phyloP scores from a whole-genome alignment of 2,329 filamentous ascomycete species.

The Pseudopyrenochaeta lycopersici region DNA sequence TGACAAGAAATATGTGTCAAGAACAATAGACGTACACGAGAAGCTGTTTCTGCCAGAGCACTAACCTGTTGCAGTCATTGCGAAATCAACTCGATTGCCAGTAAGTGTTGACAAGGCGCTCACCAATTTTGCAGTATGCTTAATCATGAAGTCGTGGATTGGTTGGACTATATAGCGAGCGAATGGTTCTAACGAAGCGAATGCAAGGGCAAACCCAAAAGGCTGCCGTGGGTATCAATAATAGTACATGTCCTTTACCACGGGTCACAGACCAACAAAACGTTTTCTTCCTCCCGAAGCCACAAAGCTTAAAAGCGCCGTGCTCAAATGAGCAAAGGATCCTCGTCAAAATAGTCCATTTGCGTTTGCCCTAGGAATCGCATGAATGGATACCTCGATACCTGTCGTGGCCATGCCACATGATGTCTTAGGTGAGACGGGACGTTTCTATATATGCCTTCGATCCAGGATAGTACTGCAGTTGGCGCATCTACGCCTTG shows the following conservation, averaged over 20 bases:
- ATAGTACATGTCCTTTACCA: slow-evolving; percentile 2
- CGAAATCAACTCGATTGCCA: no score
- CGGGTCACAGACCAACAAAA: not conserved
- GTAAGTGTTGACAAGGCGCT: not conserved
- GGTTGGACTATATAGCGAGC: not conserved
- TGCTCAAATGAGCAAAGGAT: not conserved
- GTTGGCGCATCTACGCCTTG: slow-evolving; percentile 45
- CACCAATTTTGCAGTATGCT: not conserved
- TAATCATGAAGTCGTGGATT: not conserved
- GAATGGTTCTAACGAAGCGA: slow-evolving; percentile 1
- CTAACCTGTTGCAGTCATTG: no score
- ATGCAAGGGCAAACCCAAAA: not conserved
- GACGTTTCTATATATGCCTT: slow-evolving; percentile 43
- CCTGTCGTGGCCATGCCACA: slow-evolving; percentile 42
- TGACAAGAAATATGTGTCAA: no score
- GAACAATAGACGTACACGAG: no score
- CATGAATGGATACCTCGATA: slow-evolving; percentile 39
- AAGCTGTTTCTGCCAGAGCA: no score
- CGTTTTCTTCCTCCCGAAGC: not conserved
- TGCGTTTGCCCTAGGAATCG: slow-evolving; percentile 37
- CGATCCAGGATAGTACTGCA: slow-evolving; percentile 42
- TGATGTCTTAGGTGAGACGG: slow-evolving; percentile 30
- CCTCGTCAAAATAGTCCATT: slow-evolving; percentile 13
- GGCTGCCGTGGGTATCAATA: slow-evolving; percentile 4
- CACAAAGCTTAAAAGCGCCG: not conserved